Base-by-base conservation (phyloP, 2,329 filamentous ascomycete species). In the Aspergillus pseudoterreus region DNA sequence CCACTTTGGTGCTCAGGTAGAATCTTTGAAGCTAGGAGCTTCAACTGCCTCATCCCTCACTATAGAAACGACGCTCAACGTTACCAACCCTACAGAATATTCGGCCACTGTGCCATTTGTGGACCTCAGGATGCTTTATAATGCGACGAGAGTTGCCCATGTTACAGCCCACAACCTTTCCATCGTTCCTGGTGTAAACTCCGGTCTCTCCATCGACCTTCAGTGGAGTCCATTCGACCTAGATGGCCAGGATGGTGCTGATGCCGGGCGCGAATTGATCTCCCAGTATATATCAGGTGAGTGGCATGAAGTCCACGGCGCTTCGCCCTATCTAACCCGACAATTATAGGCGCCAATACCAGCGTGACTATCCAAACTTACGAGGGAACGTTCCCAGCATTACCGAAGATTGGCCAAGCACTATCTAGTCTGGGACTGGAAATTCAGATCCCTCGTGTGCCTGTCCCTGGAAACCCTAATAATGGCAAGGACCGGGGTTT, bases 71-170 rank as follows among this genome's bases (percentile, higher is more conserved):
- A 73, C 77, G 36, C 79, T 95, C 63, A 95, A 94, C 65, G 79
- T 96, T 54, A 95, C 89, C 4, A 99, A 99, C 64, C 92, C 92
- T 1, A 95, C 92, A 0, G 81, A 85, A 4, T 96, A 97, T 68
- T 85, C 88, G 4, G 92, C 90, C 4, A 78, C 77, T 2, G 78
- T 97, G n/a, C 92, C 92, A 1, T 92, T 84, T 56, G 72, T 90
- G 57, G 91, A 87, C 65, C 80, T 95, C 41, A 83, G 91, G 55
- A 73, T 97, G 39, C 68, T 88, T 27, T 84, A 83, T 61, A 92
- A 95, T 61, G 83, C 80, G 10, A 86, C 86, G 0, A 68, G 87
- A 6, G 75, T 99, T 32, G 94, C 88, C 30, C 87, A 92, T 66
- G 85, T 88, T 11, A 86, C 81, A 0, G 82, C 84, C 2, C 76